These are phyloP conservation scores for Medicago ruthenica DNA, from an alignment of 306 rosid genomes.

Conservation along the genomic window DNA sequence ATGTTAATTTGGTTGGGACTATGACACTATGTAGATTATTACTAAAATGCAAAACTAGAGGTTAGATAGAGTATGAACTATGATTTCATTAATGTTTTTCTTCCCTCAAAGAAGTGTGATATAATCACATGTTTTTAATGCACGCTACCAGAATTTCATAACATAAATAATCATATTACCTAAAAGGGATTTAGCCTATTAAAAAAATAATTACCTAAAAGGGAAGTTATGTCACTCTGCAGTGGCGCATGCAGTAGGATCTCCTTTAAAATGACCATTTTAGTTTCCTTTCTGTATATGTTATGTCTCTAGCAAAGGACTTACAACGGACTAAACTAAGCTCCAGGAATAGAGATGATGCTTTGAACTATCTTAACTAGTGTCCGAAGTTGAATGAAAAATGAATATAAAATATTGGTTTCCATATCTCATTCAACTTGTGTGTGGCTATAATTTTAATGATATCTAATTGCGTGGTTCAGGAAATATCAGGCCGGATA, in stretches of 20 bases:
- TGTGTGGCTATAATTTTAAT: slow-evolving; percentile 22
- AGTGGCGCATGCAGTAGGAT: background rate
- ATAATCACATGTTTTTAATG: background rate
- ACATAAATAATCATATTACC: background rate
- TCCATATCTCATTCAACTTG: slow-evolving; percentile 35
- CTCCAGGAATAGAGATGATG: background rate
- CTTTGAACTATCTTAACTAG: slow-evolving; percentile 20
- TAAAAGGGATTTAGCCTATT: background rate
- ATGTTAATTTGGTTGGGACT: slow-evolving; percentile 10
- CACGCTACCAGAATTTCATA: background rate
- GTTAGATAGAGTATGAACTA: background rate
- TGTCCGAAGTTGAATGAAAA: slow-evolving; percentile 29
- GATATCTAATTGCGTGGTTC: slow-evolving; percentile 43
- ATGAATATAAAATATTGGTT: slow-evolving; percentile 30
- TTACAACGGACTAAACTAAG: slow-evolving; percentile 8
- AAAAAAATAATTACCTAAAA: background rate
- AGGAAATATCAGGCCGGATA: slow-evolving; percentile 77
- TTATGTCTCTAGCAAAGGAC: slow-evolving; percentile 26
- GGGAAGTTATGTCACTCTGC: background rate
- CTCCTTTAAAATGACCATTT: slow-evolving; percentile 12
- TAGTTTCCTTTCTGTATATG: background rate
- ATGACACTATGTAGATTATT: background rate
- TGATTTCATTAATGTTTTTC: background rate
- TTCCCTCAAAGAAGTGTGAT: slow-evolving; percentile 2
- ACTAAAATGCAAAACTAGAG: slow-evolving; percentile 5